Percentiles rank a stretch among this genome's conserved stretches.
Conservation (phyloP, 108 stramenopile genomes). For the Ochromonas danica region DNA sequence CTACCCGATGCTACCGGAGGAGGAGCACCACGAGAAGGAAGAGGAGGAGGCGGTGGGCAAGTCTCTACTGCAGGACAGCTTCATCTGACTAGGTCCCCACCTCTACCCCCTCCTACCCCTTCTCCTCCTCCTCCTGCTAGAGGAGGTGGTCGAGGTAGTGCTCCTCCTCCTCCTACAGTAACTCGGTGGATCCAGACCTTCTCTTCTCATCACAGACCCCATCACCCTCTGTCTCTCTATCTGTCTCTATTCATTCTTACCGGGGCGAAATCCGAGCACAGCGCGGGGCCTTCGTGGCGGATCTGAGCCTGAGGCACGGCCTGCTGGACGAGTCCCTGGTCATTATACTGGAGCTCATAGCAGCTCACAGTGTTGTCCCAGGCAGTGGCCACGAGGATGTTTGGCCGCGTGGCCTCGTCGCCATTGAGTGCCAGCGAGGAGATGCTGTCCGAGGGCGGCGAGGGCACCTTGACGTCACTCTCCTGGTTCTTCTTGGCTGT, state of each 20-base stretch:
- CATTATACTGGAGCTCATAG: conserved; percentile 20
- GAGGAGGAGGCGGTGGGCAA: too few species aligned
- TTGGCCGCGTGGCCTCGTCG: background rate
- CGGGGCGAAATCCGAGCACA: conserved; percentile 19
- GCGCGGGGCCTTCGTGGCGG: conserved; percentile 6
- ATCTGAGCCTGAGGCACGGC: conserved; percentile 9
- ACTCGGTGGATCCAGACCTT: background rate
- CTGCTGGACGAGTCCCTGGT: background rate
- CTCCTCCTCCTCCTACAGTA: too few species aligned
- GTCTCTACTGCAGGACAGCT: too few species aligned
- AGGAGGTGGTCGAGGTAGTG: too few species aligned
- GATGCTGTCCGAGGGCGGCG: conserved; percentile 13
- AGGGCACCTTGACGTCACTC: conserved; percentile 22
- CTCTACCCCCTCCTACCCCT: too few species aligned
- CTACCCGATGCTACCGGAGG: too few species aligned
- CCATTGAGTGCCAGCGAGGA: conserved; percentile 34
- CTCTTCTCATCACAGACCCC: background rate
- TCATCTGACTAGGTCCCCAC: too few species aligned
- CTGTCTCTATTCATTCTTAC: too few species aligned
- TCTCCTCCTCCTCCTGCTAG: too few species aligned
- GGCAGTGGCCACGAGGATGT: background rate
- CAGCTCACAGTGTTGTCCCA: conserved; percentile 12
- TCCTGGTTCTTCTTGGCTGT: background rate
- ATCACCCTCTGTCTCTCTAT: too few species aligned
- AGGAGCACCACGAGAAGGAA: too few species aligned